Conservation (phyloP, 2,329 filamentous ascomycete species). For the Colletotrichum spaethianum region DNA sequence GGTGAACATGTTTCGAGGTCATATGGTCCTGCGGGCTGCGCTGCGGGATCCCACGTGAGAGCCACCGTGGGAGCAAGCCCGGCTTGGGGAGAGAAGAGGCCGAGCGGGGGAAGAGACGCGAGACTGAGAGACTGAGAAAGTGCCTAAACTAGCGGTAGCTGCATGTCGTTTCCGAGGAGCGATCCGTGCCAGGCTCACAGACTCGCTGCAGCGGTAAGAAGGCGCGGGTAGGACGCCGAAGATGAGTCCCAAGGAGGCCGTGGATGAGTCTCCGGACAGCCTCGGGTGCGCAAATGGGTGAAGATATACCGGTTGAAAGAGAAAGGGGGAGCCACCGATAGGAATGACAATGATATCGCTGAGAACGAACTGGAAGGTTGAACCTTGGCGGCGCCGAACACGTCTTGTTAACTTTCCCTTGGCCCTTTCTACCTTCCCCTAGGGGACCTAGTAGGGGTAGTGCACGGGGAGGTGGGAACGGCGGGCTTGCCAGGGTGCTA, state of each 20-base stretch:
- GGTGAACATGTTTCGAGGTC: conserved; percentile 35
- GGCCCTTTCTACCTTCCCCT: neutral
- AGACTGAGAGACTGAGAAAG: conserved; percentile 14
- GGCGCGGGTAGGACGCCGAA: conserved; percentile 31
- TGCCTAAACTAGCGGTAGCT: conserved; percentile 36
- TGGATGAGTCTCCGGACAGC: neutral
- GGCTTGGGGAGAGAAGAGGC: conserved; percentile 18
- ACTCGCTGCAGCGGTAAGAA: conserved; percentile 31
- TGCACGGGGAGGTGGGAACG: conserved; percentile 13
- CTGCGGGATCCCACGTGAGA: conserved; percentile 38
- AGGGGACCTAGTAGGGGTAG: neutral
- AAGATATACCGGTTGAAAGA: neutral
- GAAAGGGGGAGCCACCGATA: neutral
- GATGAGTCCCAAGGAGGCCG: conserved; percentile 28
- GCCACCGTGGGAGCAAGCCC: conserved; percentile 18
- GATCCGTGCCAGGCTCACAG: conserved; percentile 41
- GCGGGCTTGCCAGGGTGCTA: conserved; percentile 1
- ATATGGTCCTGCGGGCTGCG: conserved; percentile 37
- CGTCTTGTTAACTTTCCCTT: conserved; percentile 1
- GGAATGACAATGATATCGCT: neutral
- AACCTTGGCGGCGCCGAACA: conserved; percentile 18
- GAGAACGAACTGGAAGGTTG: conserved; percentile 21
- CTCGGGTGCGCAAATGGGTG: neutral
- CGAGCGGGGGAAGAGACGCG: conserved; percentile 27
- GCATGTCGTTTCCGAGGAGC: conserved; percentile 39